Conservation (phyloP, 2,329 filamentous ascomycete genomes). For the Epichloe uncinata region DNA sequence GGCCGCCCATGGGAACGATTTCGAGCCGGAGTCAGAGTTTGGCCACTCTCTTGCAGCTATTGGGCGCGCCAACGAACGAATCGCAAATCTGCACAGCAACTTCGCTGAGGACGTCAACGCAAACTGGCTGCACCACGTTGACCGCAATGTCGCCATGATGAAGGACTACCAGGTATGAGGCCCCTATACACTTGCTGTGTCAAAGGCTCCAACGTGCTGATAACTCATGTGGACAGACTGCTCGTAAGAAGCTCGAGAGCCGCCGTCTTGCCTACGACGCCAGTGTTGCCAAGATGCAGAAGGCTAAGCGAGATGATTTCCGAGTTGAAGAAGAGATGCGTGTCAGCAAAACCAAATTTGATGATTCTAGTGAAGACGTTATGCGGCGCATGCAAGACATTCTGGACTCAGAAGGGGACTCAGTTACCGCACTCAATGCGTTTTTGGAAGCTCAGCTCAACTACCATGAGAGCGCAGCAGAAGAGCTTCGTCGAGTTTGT, state of each 20-base stretch:
- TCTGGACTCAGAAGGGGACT: conserved; percentile 79
- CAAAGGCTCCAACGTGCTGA: background rate
- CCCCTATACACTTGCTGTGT: background rate
- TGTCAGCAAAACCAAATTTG: conserved; percentile 86
- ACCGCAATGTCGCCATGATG: conserved; percentile 84
- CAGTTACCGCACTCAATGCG: conserved; percentile 60
- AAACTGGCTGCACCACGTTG: conserved; percentile 80
- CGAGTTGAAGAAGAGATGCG: conserved; percentile 85
- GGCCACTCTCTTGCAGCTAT: conserved; percentile 68
- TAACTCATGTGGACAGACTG: conserved; percentile 27
- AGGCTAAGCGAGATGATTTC: conserved; percentile 88
- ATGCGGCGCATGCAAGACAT: conserved; percentile 90
- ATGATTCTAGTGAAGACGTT: conserved; percentile 89
- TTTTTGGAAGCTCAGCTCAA: conserved; percentile 84
- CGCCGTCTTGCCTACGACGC: conserved; percentile 85
- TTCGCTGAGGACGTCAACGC: conserved; percentile 67
- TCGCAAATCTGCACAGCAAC: conserved; percentile 73
- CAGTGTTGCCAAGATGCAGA: conserved; percentile 79
- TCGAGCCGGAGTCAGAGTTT: conserved; percentile 81
- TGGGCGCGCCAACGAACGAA: conserved; percentile 77
- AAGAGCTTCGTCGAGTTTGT: conserved; percentile 53
- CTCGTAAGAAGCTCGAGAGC: conserved; percentile 88
- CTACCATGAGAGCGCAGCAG: conserved; percentile 82
- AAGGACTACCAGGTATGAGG: conserved; percentile 80
- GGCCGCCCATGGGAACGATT: conserved; percentile 83